Evolutionary conservation across 1,139 yeast genomes (phyloP), one percentile per base, ranked within the genome.

Genomic region (Kurtzmaniella quercitrusa): DNA sequence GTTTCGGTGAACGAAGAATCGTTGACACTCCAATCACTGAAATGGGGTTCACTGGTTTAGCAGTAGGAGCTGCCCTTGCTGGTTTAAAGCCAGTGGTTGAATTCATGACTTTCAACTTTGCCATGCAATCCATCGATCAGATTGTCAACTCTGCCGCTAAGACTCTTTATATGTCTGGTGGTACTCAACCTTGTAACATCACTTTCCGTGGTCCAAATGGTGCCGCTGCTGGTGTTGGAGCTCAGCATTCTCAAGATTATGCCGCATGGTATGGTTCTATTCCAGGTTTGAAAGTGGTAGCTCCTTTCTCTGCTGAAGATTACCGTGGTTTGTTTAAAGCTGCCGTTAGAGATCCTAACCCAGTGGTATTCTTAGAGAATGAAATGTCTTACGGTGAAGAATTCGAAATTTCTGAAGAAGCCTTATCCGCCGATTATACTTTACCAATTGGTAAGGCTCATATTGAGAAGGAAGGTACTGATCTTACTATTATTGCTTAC

Each of bases 201-300:
- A 91, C 96, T 43, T 94, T 94, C 79, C 85, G 98, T 73, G 98
- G 98, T 60, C 98, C 98, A 51, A 94, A 94, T 70, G 99, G 98
- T 70, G 96, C 98, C 42, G 97, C 98, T 57, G 97, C 97, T 41
- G 98, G 98, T 79, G 98, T 93, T 57, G 99, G 82, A 58, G 99
- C 99, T 48, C 99, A 93, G 72, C 99, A 93, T 74, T 93, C 98
- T 37, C 99, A 93, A 74, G 95, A 90, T 72, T 93, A 82, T 68
- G 80, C 97, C 46, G 90, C 96, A 44, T 93, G 98, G 98, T 93
- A 94, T 73, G 98, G 97, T 55, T 77, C 95, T 45, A 90, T 94
- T 57, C 99, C 99, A 47, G 99, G 98, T 66, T 79, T 93, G 65
- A 93, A 94, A 77, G 99, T 93, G 41, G 72, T 93, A 42, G 88